Percentiles rank a stretch among this genome's conserved stretches.
Conservation (phyloP, 78 protist genomes). For the Pigoraptor vietnamica region DNA sequence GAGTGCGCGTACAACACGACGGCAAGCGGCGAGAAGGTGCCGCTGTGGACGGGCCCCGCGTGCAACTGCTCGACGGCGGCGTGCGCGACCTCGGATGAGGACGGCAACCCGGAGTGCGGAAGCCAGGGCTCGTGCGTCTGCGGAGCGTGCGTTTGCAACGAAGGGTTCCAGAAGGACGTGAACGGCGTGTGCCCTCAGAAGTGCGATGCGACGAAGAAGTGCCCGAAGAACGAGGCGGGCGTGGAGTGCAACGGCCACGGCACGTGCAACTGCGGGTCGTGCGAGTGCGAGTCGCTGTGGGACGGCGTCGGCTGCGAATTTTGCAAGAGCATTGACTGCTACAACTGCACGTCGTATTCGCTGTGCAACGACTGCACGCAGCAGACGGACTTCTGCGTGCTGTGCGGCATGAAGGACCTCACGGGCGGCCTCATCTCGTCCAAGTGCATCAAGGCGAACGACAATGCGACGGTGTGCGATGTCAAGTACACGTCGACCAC, state of each 20-base stretch:
- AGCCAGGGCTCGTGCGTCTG: neutral
- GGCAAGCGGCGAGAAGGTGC: no score
- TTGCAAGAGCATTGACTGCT: neutral
- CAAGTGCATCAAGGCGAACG: neutral
- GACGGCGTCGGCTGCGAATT: neutral
- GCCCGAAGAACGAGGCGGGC: neutral
- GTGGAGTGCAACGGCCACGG: neutral
- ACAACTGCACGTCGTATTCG: neutral
- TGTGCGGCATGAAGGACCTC: neutral
- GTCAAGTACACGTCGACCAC: neutral
- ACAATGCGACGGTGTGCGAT: neutral
- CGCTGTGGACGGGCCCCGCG: neutral
- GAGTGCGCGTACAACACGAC: neutral
- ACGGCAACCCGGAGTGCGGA: neutral
- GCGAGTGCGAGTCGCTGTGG: neutral
- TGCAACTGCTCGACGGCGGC: neutral
- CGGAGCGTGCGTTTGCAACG: neutral
- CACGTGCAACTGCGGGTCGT: neutral
- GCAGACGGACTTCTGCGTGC: neutral
- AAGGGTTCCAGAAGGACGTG: neutral
- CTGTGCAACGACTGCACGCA: neutral
- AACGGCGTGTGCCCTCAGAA: neutral
- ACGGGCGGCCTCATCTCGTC: neutral
- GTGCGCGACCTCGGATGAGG: neutral
- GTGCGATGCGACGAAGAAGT: neutral